Evolutionary conservation across 2,329 filamentous ascomycete genomes (phyloP).

Genomic region (Trichoderma oligosporum): DNA sequence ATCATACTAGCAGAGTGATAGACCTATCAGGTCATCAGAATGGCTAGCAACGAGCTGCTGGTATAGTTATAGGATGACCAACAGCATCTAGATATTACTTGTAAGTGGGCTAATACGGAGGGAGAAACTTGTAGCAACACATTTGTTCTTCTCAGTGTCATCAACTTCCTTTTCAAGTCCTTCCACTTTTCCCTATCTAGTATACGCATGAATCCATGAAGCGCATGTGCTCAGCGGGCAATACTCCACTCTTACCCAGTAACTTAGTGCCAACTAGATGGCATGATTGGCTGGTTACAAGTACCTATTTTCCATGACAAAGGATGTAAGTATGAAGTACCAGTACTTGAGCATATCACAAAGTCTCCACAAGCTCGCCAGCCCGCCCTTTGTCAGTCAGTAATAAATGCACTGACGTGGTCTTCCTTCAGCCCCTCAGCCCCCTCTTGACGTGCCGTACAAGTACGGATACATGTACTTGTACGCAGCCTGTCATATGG

Average conservation of each 20-base stretch:
- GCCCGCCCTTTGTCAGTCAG: not conserved
- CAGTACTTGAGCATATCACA: too few relatives aligned
- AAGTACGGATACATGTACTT: too few relatives aligned
- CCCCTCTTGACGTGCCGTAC: constrained; percentile 8
- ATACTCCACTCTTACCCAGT: too few relatives aligned
- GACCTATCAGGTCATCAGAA: not conserved
- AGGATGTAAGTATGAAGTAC: too few relatives aligned
- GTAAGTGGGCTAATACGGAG: not conserved
- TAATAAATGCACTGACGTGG: not conserved
- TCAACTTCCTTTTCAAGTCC: constrained; percentile 10
- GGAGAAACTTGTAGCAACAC: not conserved
- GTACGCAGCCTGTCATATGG: not conserved
- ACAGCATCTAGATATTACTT: not conserved
- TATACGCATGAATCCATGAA: constrained; percentile 11
- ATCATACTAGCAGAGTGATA: not conserved
- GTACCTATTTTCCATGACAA: not conserved
- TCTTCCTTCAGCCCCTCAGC: not conserved
- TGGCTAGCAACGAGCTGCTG: not conserved
- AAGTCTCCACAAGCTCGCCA: too few relatives aligned
- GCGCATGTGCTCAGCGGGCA: not conserved
- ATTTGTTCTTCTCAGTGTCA: not conserved
- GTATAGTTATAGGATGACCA: not conserved
- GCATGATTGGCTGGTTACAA: not conserved
- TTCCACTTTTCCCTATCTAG: not conserved
- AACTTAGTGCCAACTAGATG: not conserved